A percentile compares a stretch with the other conserved stretches of the same genome.
Conservation (phyloP, 1,139 yeast genomes). For the Diutina pseudorugosa region DNA sequence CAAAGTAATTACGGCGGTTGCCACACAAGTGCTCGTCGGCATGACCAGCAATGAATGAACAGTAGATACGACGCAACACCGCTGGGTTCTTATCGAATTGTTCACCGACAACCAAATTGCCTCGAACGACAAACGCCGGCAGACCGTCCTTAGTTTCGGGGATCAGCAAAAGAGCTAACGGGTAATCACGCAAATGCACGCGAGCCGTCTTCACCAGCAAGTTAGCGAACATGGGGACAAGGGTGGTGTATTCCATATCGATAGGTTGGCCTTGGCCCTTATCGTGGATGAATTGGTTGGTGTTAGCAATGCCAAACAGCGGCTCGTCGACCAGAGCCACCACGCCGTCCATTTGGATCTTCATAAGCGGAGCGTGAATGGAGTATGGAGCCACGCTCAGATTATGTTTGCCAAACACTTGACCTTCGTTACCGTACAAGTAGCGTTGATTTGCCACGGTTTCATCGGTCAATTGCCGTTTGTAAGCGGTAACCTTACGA, state of each 20-base stretch:
- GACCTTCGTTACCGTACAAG: slow-evolving; percentile 18
- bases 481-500: slow-evolving; percentile 39
- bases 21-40: not conserved
- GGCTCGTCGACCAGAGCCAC: slow-evolving; percentile 45
- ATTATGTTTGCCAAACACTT: slow-evolving; percentile 33
- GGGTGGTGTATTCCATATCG: slow-evolving; percentile 53
- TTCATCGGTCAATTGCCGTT: slow-evolving; percentile 27
- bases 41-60: slow-evolving; percentile 1
- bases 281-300: slow-evolving; percentile 51
- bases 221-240: slow-evolving; percentile 49
- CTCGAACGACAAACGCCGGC: slow-evolving; percentile 25
- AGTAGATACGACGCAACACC: not conserved
- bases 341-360: slow-evolving; percentile 43
- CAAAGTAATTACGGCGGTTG: not conserved
- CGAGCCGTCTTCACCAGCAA: slow-evolving; percentile 39
- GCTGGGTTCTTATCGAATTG: slow-evolving; percentile 15
- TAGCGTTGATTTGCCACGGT: slow-evolving; percentile 40
- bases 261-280: slow-evolving; percentile 78
- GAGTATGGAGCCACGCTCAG: slow-evolving; percentile 47
- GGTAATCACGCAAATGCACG: slow-evolving; percentile 55
- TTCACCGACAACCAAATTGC: slow-evolving; percentile 39
- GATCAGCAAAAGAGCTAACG: slow-evolving; percentile 42
- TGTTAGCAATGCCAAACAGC: slow-evolving; percentile 34
- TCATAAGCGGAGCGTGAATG: slow-evolving; percentile 53
- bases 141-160: slow-evolving; percentile 14